phyloP scores from a whole-genome alignment of 169 alveolate genomes.

The Cryptosporidium muris region DNA sequence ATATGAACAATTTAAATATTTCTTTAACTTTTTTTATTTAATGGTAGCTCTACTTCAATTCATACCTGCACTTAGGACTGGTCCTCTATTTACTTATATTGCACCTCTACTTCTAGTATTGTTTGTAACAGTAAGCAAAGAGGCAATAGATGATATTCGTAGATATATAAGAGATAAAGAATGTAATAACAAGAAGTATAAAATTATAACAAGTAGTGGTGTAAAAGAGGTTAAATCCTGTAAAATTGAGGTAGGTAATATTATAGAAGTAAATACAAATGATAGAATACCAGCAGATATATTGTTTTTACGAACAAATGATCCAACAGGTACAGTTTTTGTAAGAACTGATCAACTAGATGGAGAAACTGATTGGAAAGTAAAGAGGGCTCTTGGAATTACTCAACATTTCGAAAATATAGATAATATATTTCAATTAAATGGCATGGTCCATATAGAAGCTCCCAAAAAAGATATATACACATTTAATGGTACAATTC shows the following conservation, averaged over 20 bases:
- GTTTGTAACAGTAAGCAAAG: slow-evolving; percentile 90
- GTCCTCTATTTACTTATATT: slow-evolving; percentile 93
- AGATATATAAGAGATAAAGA: slow-evolving; percentile 84
- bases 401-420: slow-evolving; percentile 82
- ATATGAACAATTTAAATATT: slow-evolving; percentile 89
- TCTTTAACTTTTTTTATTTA: slow-evolving; percentile 93
- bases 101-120: slow-evolving; percentile 95
- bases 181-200: slow-evolving; percentile 82
- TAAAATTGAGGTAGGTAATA: slow-evolving; percentile 90
- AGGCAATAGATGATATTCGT: slow-evolving; percentile 93
- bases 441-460: slow-evolving; percentile 80
- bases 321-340: slow-evolving; percentile 81
- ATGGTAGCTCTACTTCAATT: slow-evolving; percentile 91
- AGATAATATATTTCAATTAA: slow-evolving; percentile 77
- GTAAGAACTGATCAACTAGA: slow-evolving; percentile 98
- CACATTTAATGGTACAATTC: slow-evolving; percentile 85
- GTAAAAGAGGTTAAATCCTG: slow-evolving; percentile 81
- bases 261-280: slow-evolving; percentile 88
- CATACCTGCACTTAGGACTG: slow-evolving; percentile 91
- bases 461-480: slow-evolving; percentile 89
- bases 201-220: slow-evolving; percentile 76
- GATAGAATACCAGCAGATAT: slow-evolving; percentile 98
- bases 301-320: slow-evolving; percentile 87
- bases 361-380: slow-evolving; percentile 99
- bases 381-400: slow-evolving; percentile 88